Evolutionary conservation across 768 basidiomycete genomes (phyloP).

Genomic region (Dictyophora rubrovolvata): DNA sequence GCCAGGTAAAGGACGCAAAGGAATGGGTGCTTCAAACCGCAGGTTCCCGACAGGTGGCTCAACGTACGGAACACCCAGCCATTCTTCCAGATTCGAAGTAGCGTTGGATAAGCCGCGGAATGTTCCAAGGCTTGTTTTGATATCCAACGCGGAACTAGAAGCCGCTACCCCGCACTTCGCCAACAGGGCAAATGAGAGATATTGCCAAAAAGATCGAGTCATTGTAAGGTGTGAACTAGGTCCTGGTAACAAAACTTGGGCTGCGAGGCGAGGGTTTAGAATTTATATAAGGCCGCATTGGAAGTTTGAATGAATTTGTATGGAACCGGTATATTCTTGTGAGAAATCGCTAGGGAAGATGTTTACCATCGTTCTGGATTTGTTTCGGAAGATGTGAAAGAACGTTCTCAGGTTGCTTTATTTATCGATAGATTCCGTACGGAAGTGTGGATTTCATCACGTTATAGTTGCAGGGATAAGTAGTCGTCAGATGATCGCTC

Average conservation of each 20-base stretch:
- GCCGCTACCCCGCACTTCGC: background rate
- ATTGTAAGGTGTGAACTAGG: background rate
- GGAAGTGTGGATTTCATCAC: background rate
- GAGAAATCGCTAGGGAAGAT: background rate
- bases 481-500: too few relatives aligned
- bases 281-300: background rate
- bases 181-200: background rate
- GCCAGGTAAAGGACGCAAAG: slow-evolving; percentile 24
- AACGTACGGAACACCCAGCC: slow-evolving; percentile 55
- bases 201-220: background rate
- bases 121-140: slow-evolving; percentile 31
- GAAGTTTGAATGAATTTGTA: background rate
- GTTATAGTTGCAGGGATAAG: too few relatives aligned
- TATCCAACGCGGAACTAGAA: slow-evolving; percentile 22
- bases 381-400: background rate
- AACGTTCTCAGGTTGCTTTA: background rate
- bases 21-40: slow-evolving; percentile 46
- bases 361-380: background rate
- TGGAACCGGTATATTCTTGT: background rate
- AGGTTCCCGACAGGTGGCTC: slow-evolving; percentile 43
- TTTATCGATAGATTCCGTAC: background rate
- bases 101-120: slow-evolving; percentile 32
- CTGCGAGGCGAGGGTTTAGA: background rate
- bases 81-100: slow-evolving; percentile 38
- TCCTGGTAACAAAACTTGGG: background rate